Evolutionary conservation across 345 rosid species (phyloP), one percentile per base, ranked within the genome.

Genomic region (Rhizophora mangle): DNA sequence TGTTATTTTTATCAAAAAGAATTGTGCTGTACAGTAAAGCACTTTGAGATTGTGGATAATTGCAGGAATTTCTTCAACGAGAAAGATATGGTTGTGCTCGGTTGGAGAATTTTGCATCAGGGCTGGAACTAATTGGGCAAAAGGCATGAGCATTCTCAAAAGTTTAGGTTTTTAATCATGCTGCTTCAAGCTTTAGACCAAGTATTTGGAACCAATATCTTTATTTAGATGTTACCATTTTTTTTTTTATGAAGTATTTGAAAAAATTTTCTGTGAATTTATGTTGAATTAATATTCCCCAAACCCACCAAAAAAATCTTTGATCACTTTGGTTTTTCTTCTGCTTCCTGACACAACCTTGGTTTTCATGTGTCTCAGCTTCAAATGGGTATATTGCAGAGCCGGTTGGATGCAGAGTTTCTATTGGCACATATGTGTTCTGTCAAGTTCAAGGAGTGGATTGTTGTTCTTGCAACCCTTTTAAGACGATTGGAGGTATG

Each of bases 381-480:
- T 79, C 92, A 88, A 86, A 95, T 95, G 99, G 89, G 80, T 76
- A 86, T 80, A n/a, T 76, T 95, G 78, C 99, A 95, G 78, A 88
- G 97, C 81, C 82, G 92, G 76, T 69, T 95, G 74, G 97, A 88
- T 77, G 99, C 99, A 26, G 96, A 95, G 76, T 95, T 90, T 76
- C 92, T 95, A 60, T 76, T 95, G 85, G 96, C 96, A 78, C 96
- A 95, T 76, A 90, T 95, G 99, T 95, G 99, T 75, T 95, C 98
- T 8, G 24, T 92, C 56, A 95, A 95, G 85, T 95, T 92, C 80
- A 95, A 92, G 81, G 98, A 95, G 75, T 95, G 99, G 99, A 92
- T 95, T 68, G 96, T 95, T 79, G 96, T 92, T 71, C 88, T 95
- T 36, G 98, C 99, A 57, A 95, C 99, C n/a, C 96, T 92, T 13